Evolutionary conservation across 305 asterid species (phyloP).

Genomic region (Ruellia speciosa): DNA sequence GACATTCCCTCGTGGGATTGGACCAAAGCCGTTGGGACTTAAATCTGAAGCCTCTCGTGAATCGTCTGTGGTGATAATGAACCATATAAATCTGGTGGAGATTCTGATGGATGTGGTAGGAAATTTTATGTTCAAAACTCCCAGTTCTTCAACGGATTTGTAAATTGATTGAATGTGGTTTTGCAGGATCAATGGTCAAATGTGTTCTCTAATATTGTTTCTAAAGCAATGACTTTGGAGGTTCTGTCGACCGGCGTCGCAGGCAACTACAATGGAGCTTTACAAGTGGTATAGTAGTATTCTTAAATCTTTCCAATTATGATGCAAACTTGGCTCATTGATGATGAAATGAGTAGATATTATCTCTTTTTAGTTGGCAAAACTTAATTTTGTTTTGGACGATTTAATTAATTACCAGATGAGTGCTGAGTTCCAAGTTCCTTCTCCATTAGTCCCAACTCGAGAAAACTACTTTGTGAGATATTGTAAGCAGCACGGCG

Average conservation of each 20-base stretch:
- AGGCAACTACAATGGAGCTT: conserved; percentile 64
- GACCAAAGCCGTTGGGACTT: conserved; percentile 64
- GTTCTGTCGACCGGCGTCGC: conserved; percentile 70
- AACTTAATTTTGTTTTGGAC: too few species aligned
- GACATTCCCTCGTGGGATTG: conserved; percentile 75
- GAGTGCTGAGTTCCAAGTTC: conserved; percentile 93
- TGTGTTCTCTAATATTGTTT: conserved; percentile 62
- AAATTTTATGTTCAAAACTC: background rate
- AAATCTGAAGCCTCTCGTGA: conserved; percentile 81
- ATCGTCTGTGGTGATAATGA: conserved; percentile 77
- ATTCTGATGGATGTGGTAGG: conserved; percentile 64
- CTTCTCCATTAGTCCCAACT: conserved; percentile 86
- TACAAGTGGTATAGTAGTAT: conserved; percentile 46
- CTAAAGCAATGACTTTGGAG: conserved; percentile 55
- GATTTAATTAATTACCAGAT: conserved; percentile 37
- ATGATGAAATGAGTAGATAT: too few species aligned
- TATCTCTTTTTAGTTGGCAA: too few species aligned
- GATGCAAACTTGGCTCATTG: too few species aligned
- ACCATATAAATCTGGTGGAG: conserved; percentile 67
- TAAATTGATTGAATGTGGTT: background rate
- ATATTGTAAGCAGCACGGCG: conserved; percentile 79
- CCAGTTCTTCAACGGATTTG: background rate
- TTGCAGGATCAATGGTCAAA: conserved; percentile 58
- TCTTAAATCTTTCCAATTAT: too few species aligned
- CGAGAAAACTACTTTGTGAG: conserved; percentile 77